Conservation (phyloP, 208 protist species). For the Leishmania tarentolae region DNA sequence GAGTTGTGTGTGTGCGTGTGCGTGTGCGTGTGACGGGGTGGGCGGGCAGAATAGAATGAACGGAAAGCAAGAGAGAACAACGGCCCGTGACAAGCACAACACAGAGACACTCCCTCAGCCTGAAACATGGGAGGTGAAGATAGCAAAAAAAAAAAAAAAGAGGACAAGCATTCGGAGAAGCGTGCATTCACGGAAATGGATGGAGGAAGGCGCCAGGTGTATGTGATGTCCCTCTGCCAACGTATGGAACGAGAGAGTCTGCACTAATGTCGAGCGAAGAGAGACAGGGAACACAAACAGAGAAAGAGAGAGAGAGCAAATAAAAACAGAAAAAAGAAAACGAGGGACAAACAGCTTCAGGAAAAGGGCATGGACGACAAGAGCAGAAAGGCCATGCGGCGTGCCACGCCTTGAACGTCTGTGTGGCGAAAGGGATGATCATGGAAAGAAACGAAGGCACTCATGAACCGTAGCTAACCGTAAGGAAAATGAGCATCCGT, state of each 20-base stretch:
- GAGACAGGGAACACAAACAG: background rate
- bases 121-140: background rate
- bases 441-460: background rate
- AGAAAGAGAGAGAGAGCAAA: background rate
- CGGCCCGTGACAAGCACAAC: too few relatives aligned
- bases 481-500: background rate
- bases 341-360: background rate
- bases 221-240: background rate
- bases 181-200: background rate
- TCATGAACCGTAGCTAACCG: too few relatives aligned
- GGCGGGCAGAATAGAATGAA: background rate
- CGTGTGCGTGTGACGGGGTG: too few relatives aligned
- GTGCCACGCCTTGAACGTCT: too few relatives aligned
- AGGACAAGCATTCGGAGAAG: conserved; percentile 1
- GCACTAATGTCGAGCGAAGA: background rate
- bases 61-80: background rate
- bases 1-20: too few relatives aligned
- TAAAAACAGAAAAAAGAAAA: background rate
- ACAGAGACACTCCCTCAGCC: background rate
- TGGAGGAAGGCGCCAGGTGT: background rate
- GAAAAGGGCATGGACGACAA: background rate
- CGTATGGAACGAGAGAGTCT: background rate
- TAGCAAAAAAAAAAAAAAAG: background rate
- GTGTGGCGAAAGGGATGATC: background rate
- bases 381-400: too few relatives aligned